Conservation (phyloP, 129 eudicot species). For the Flaveria linearis region DNA sequence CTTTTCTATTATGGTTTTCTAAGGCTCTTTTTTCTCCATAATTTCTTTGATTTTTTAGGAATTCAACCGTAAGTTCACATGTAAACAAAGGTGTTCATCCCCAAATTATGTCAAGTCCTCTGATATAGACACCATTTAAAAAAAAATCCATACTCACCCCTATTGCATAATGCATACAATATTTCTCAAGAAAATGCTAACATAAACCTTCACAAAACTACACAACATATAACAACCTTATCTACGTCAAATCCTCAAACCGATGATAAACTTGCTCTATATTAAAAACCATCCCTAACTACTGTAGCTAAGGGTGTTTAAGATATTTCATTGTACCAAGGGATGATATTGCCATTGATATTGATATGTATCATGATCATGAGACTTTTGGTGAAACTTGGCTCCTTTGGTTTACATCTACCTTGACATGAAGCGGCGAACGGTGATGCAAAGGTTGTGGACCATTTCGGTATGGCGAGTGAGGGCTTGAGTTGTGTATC, state of each 20-base stretch:
- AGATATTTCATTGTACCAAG: too few species aligned
- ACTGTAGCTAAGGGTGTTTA: too few species aligned
- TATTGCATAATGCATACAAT: constrained; percentile 3
- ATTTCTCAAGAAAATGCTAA: neutral
- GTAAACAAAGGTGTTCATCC: too few species aligned
- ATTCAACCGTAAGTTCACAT: too few species aligned
- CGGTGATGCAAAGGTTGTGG: constrained; percentile 48
- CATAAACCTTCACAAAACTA: constrained; percentile 19
- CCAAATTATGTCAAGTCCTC: too few species aligned
- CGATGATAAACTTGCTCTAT: neutral
- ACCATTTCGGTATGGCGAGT: constrained; percentile 31
- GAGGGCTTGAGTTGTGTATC: constrained; percentile 39
- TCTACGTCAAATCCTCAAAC: constrained; percentile 26
- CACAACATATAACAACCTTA: constrained; percentile 13
- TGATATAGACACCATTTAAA: neutral
- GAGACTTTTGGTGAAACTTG: constrained; percentile 38
- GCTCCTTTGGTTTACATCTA: constrained; percentile 36
- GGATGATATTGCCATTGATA: neutral
- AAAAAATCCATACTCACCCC: neutral
- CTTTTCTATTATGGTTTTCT: too few species aligned
- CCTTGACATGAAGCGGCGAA: constrained; percentile 48
- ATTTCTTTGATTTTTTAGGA: too few species aligned
- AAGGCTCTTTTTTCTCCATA: too few species aligned
- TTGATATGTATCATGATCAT: constrained; percentile 34
- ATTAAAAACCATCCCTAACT: too few species aligned